Conservation (phyloP, 2,329 filamentous ascomycete species). For the Ascochyta fabae region DNA sequence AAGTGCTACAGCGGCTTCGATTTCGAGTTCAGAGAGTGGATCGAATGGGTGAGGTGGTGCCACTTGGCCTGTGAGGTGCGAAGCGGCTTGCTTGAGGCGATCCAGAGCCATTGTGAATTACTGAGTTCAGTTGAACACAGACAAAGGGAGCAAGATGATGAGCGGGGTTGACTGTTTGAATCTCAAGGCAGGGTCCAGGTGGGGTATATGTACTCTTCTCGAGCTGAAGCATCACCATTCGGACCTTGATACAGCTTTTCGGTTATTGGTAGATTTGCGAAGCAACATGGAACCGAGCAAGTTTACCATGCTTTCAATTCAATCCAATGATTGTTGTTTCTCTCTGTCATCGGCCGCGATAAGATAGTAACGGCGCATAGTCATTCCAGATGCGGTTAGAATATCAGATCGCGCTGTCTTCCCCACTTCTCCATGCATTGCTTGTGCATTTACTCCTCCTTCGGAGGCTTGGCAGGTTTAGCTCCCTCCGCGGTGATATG, state of each 20-base stretch:
- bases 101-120: slow-evolving; percentile 62
- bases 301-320: slow-evolving; percentile 16
- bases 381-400: slow-evolving; percentile 8
- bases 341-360: background rate
- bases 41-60: slow-evolving; percentile 75
- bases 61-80: slow-evolving; percentile 64
- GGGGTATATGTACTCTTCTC: slow-evolving; percentile 12
- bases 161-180: background rate
- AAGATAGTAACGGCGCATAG: background rate
- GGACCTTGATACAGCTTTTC: background rate
- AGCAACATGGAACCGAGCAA: background rate
- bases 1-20: slow-evolving; percentile 71
- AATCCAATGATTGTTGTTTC: slow-evolving; percentile 10
- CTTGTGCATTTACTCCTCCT: background rate
- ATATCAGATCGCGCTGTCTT: background rate
- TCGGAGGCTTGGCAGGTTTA: background rate
- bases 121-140: background rate
- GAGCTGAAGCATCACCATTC: background rate
- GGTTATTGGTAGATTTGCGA: slow-evolving; percentile 10
- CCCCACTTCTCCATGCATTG: slow-evolving; percentile 13
- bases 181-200: slow-evolving; percentile 1
- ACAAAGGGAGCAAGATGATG: background rate
- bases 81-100: slow-evolving; percentile 67
- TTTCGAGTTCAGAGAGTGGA: slow-evolving; percentile 75
- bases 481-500: background rate